Conservation (phyloP, 1,284 basidiomycete genomes). For the Pseudozyma sp. region DNA sequence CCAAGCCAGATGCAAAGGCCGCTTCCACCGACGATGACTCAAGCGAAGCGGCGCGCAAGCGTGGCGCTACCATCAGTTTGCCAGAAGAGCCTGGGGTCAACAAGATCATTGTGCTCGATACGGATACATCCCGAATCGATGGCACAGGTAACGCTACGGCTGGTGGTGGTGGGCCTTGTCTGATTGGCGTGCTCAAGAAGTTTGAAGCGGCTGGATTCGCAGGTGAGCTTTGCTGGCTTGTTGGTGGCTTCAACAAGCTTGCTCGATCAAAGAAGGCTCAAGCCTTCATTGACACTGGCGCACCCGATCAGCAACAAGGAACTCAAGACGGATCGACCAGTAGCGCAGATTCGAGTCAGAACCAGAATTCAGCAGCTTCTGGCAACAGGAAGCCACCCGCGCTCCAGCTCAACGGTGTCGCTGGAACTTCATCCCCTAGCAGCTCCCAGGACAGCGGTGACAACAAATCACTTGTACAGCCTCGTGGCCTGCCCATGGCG, state of each 20-base stretch:
- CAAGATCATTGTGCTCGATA: conserved; percentile 65
- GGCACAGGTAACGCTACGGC: conserved; percentile 59
- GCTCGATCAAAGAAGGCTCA: conserved; percentile 31
- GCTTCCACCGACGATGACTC: conserved; percentile 11
- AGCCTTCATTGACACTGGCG: conserved; percentile 36
- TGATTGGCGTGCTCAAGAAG: conserved; percentile 66
- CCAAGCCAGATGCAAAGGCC: conserved; percentile 19
- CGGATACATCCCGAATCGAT: conserved; percentile 52
- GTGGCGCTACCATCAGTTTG: conserved; percentile 29
- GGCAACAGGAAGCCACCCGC: conserved; percentile 21
- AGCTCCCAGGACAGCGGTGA: conserved; percentile 12
- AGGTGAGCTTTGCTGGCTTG: conserved; percentile 65
- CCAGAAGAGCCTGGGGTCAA: conserved; percentile 45
- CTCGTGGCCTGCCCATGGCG: conserved; percentile 58
- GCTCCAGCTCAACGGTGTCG: conserved; percentile 31
- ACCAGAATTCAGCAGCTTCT: neutral
- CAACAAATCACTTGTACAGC: conserved; percentile 53
- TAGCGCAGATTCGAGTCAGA: neutral
- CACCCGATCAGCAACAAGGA: conserved; percentile 3
- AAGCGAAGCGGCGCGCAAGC: conserved; percentile 27
- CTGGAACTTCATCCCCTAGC: conserved; percentile 11
- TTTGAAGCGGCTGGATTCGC: conserved; percentile 62
- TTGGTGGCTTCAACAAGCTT: conserved; percentile 63
- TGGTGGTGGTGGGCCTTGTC: conserved; percentile 64
- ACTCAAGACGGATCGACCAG: conserved; percentile 1